Percentiles rank a stretch among this genome's conserved stretches.
phyloP scores from a whole-genome alignment of 1,284 basidiomycete species.

The Puccinia horiana region DNA sequence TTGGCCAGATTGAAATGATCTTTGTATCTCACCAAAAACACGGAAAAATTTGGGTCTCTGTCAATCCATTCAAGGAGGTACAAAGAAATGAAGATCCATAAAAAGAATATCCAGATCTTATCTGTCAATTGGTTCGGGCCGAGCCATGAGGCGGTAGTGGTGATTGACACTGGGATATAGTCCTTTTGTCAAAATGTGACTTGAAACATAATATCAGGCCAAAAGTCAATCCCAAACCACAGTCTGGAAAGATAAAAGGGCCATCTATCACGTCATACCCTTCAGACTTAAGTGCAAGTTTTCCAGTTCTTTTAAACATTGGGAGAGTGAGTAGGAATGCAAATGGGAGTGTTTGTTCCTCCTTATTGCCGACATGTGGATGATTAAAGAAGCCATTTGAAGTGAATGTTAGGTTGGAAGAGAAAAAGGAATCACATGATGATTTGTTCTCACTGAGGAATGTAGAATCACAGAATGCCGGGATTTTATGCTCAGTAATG shows the following conservation, averaged over 20 bases:
- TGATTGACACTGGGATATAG: too few species aligned
- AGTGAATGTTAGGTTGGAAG: too few species aligned
- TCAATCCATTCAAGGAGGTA: too few species aligned
- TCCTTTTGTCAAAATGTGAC: too few species aligned
- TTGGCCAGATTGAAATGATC: background rate
- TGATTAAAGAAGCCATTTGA: background rate
- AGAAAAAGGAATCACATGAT: background rate
- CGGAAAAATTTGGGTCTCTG: background rate
- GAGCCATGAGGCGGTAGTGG: too few species aligned
- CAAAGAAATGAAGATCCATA: background rate
- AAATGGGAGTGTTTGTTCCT: background rate
- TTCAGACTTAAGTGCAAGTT: background rate
- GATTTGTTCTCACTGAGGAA: background rate
- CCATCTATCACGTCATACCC: background rate
- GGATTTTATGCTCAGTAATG: background rate
- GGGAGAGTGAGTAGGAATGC: background rate
- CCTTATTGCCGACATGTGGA: background rate
- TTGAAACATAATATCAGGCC: too few species aligned
- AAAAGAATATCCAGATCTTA: conserved; percentile 7
- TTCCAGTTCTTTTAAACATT: background rate
- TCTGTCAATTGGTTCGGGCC: background rate
- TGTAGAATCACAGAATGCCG: background rate
- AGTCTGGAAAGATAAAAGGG: background rate
- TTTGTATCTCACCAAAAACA: background rate
- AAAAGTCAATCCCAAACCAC: too few species aligned